Evolutionary conservation across 306 rosid genomes (phyloP).

Genomic region (Corylus heterophylla): DNA sequence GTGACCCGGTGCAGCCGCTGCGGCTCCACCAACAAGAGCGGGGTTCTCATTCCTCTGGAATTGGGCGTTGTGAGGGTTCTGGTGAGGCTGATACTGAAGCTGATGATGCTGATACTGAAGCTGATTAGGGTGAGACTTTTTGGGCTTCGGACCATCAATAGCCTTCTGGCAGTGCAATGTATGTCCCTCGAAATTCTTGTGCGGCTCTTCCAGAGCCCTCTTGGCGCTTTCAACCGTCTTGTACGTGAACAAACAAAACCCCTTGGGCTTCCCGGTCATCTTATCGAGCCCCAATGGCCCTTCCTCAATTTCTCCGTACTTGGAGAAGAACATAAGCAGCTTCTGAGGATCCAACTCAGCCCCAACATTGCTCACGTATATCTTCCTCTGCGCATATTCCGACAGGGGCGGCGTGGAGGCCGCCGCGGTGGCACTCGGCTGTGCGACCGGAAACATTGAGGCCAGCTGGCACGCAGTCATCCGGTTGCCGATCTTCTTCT

Average conservation of each 20-base stretch:
- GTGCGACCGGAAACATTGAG: constrained; percentile 64
- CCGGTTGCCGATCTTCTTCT: constrained; percentile 88
- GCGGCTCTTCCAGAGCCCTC: constrained; percentile 79
- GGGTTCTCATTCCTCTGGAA: constrained; percentile 65
- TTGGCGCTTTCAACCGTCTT: constrained; percentile 69
- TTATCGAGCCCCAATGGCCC: constrained; percentile 94
- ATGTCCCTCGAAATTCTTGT: constrained; percentile 85
- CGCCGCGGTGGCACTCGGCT: not conserved
- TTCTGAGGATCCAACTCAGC: constrained; percentile 75
- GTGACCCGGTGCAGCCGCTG: constrained; percentile 52
- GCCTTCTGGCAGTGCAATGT: constrained; percentile 89
- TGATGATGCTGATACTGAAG: too few relatives aligned
- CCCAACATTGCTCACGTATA: constrained; percentile 86
- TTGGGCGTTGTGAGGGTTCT: constrained; percentile 38
- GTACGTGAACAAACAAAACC: constrained; percentile 86
- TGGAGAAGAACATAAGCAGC: constrained; percentile 54
- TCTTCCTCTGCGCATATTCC: constrained; percentile 89
- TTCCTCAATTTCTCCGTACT: constrained; percentile 88
- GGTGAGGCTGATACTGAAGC: too few relatives aligned
- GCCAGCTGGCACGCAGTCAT: constrained; percentile 96
- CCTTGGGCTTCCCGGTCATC: constrained; percentile 78
- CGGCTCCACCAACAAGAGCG: constrained; percentile 38
- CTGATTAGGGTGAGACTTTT: constrained; percentile 27
- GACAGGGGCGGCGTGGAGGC: constrained; percentile 30
- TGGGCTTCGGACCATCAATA: constrained; percentile 82